Evolutionary conservation across 2,329 filamentous ascomycete genomes (phyloP), one percentile per base, ranked within the genome.

Genomic region (Fusarium austroafricanum): DNA sequence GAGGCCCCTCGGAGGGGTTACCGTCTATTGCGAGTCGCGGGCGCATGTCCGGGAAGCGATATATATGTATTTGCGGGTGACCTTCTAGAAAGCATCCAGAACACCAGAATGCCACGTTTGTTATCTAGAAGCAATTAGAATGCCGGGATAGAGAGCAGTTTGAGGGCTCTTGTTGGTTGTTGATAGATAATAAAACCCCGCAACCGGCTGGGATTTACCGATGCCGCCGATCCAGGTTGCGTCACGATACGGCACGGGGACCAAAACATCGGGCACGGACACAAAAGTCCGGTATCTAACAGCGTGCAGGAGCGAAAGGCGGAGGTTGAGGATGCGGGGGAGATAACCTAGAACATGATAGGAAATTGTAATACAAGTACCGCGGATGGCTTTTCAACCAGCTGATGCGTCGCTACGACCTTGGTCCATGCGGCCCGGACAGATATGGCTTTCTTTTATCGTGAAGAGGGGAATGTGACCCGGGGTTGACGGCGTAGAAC

Each of bases 281-380:
- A 59, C 61, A 38, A 59, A 46, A 59, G 61, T 59, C 61, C 61
- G 61, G 52, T 58, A 51, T 58, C 59, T 9, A 4, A 17, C 15
- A 17, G 6, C 8, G 15, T 17, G 33, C 15, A 29, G 9, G n/a
- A 15, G 37, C 18, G n/a, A 23, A 42, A 68, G 68, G 64, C 64
- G 64, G 59, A 67, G 58, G 55, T 21, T 17, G 12, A 39, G 8
- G 37, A 55, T 67, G 62, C 53, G 65, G 65, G 55, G 63, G 42
- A 45, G 42, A 61, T 57, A 40, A 38, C 57, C 65, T 68, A 68
- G 65, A 68, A 33, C 65, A 39, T 38, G 56, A 68, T 68, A 68
- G 65, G 65, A 61, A 69, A 61, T 55, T 46, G 46, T 21, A 21
- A 33, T 44, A 61, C 65, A 68, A 53, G 45, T 67, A 31, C 40